Percentiles rank a stretch among this genome's conserved stretches.
phyloP scores from a whole-genome alignment of 2,329 filamentous ascomycete species.

The Fusarium subtropicale region DNA sequence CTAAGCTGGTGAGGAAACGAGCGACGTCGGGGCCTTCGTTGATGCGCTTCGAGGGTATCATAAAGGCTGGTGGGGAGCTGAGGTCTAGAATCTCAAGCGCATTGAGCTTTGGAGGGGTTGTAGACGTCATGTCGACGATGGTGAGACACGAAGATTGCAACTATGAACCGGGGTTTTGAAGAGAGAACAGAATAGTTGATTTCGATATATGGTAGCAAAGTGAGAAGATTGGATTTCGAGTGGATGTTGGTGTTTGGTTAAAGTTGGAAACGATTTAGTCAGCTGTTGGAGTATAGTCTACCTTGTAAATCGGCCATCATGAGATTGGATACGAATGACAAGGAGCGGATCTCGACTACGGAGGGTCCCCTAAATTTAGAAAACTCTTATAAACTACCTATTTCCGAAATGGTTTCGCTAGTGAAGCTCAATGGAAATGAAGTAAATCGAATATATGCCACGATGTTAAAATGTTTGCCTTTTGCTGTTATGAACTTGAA shows the following conservation, averaged over 20 bases:
- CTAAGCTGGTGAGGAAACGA: constrained; percentile 81
- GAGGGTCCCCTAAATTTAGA: neutral
- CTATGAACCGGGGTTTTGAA: accelerated
- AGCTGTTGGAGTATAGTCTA: neutral
- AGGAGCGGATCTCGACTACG: neutral
- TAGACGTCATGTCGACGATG: constrained; percentile 39
- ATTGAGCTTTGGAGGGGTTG: constrained; percentile 36
- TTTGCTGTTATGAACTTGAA: neutral
- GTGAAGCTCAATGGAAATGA: neutral
- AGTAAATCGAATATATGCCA: neutral
- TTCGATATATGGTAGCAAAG: too few species aligned
- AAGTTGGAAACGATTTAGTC: constrained; percentile 6
- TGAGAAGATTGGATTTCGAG: neutral
- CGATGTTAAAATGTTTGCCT: neutral
- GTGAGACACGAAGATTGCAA: neutral
- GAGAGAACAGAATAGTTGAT: neutral
- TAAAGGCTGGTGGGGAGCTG: constrained; percentile 65
- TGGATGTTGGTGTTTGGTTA: constrained; percentile 11
- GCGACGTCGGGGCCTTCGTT: constrained; percentile 85
- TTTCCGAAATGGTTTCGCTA: neutral
- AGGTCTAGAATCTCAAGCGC: constrained; percentile 63
- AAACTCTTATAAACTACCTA: neutral
- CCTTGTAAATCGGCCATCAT: neutral
- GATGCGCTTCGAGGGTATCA: constrained; percentile 81
- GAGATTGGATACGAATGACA: neutral